Percentiles rank a stretch among this genome's conserved stretches.
phyloP scores from a whole-genome alignment of 257 asterid genomes.

The Scutellaria minor region DNA sequence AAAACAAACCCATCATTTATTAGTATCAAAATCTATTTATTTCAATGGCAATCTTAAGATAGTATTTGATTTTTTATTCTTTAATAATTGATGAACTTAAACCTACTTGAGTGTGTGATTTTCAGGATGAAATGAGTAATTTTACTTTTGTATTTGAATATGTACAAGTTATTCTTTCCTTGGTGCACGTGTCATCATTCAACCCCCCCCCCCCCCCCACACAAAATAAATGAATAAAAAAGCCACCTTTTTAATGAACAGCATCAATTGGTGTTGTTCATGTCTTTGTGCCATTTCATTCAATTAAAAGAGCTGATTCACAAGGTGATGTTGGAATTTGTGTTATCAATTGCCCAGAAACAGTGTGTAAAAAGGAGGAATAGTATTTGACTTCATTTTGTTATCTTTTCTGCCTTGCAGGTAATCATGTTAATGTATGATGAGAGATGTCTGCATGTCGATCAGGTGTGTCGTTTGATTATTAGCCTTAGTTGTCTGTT shows the following conservation, averaged over 20 bases:
- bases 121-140: background rate
- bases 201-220: background rate
- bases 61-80: background rate
- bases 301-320: background rate
- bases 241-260: background rate
- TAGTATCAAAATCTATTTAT: background rate
- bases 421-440: conserved; percentile 32
- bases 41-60: background rate
- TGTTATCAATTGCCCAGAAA: background rate
- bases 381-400: conserved; percentile 6
- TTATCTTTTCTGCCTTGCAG: conserved; percentile 35
- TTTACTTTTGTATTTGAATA: background rate
- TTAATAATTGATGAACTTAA: background rate
- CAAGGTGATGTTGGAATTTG: conserved; percentile 8
- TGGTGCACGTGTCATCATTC: background rate
- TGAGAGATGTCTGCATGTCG: conserved; percentile 33
- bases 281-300: background rate
- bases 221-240: background rate
- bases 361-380: background rate
- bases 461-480: conserved; percentile 43
- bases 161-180: background rate
- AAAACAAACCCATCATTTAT: background rate
- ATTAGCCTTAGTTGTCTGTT: conserved; percentile 28
- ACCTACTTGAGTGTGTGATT: conserved; percentile 15
- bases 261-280: background rate